Conservation (phyloP, 2,329 filamentous ascomycete species). For the Mycocentrospora acerina region DNA sequence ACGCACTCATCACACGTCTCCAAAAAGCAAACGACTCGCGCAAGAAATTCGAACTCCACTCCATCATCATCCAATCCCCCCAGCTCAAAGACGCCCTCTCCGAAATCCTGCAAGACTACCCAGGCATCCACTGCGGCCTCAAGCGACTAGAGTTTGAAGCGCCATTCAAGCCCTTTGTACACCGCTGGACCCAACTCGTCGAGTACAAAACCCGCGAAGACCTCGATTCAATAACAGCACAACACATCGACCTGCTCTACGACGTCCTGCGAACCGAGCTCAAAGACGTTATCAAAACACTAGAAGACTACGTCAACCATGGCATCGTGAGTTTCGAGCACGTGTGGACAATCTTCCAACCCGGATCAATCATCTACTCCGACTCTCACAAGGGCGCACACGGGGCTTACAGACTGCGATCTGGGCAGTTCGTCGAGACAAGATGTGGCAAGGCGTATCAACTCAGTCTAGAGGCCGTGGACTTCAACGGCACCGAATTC, state of each 20-base stretch:
- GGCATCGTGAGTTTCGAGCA: conserved; percentile 43
- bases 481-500: conserved; percentile 37
- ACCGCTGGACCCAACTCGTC: conserved; percentile 57
- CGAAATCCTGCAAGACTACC: conserved; percentile 59
- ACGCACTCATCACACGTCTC: conserved; percentile 49
- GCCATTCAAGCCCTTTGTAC: conserved; percentile 65
- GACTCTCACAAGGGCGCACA: conserved; percentile 23
- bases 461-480: conserved; percentile 27
- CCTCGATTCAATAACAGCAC: conserved; percentile 20
- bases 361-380: conserved; percentile 27
- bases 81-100: conserved; percentile 59
- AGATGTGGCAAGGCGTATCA: conserved; percentile 23
- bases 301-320: conserved; percentile 40
- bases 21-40: conserved; percentile 52
- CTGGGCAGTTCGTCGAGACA: conserved; percentile 20
- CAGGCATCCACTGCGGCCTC: conserved; percentile 60
- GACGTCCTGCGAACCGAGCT: conserved; percentile 42
- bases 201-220: conserved; percentile 15
- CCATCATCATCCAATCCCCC: conserved; percentile 65
- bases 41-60: conserved; percentile 62
- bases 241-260: conserved; percentile 43
- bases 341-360: conserved; percentile 48
- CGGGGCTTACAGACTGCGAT: conserved; percentile 20
- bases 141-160: conserved; percentile 62
- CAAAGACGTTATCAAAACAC: conserved; percentile 39